Percentiles rank a stretch among this genome's conserved stretches.
Evolutionary conservation across 2,329 filamentous ascomycete genomes (phyloP).

Genomic region (Biscogniauxia marginata): DNA sequence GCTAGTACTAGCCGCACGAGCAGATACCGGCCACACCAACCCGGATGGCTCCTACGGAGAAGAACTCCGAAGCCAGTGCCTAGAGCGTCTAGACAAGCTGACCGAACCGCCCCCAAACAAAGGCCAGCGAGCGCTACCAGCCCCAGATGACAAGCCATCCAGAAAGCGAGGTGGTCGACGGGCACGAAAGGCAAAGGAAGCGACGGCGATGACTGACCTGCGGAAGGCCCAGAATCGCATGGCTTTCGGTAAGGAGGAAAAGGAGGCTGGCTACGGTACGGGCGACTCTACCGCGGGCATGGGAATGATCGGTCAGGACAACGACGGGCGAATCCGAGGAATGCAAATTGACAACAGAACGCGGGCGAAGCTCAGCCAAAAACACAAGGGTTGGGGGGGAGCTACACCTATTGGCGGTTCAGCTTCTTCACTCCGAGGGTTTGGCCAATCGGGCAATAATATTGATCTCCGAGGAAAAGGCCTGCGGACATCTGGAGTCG

Average conservation of each 20-base stretch:
- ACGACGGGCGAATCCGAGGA: slow-evolving; percentile 84
- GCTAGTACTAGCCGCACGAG: slow-evolving; percentile 86
- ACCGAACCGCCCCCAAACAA: slow-evolving; percentile 90
- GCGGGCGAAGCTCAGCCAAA: slow-evolving; percentile 87
- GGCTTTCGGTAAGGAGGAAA: slow-evolving; percentile 93
- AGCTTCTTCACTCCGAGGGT: slow-evolving; percentile 79
- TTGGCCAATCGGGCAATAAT: slow-evolving; percentile 63
- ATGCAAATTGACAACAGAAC: slow-evolving; percentile 92
- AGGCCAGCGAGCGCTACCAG: slow-evolving; percentile 79
- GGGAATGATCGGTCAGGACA: slow-evolving; percentile 90
- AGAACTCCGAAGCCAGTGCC: slow-evolving; percentile 76
- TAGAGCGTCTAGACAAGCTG: slow-evolving; percentile 86
- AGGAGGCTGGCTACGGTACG: slow-evolving; percentile 85
- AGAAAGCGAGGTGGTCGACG: slow-evolving; percentile 88
- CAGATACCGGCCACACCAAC: slow-evolving; percentile 80
- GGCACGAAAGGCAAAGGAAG: slow-evolving; percentile 93
- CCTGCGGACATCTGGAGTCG: slow-evolving; percentile 78
- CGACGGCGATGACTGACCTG: slow-evolving; percentile 93
- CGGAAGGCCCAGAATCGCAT: slow-evolving; percentile 95
- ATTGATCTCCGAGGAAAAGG: slow-evolving; percentile 76
- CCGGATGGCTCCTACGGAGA: slow-evolving; percentile 82
- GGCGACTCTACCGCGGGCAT: slow-evolving; percentile 84
- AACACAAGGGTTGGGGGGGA: slow-evolving; percentile 92
- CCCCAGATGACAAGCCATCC: slow-evolving; percentile 91
- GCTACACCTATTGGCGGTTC: slow-evolving; percentile 63